Evolutionary conservation across 2,329 filamentous ascomycete species (phyloP).

Genomic region (Neospermospora avenae): DNA sequence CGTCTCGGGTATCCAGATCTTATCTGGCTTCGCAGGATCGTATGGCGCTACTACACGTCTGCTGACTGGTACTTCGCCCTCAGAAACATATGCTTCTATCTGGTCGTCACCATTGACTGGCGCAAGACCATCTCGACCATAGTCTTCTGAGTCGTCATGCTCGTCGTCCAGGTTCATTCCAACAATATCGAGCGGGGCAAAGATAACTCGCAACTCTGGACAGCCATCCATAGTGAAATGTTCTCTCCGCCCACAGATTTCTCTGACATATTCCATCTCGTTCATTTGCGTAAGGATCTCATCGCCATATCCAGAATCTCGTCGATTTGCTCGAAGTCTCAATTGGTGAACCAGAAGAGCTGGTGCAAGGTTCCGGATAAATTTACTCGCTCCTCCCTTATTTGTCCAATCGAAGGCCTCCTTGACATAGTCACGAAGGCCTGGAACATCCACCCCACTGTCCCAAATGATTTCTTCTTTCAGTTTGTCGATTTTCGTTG

Average conservation of each 20-base stretch:
- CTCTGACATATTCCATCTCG: constrained; percentile 56
- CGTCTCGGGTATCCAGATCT: constrained; percentile 65
- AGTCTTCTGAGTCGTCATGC: constrained; percentile 46
- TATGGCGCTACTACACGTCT: constrained; percentile 47
- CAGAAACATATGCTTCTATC: constrained; percentile 37
- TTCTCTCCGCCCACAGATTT: constrained; percentile 63
- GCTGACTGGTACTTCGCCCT: constrained; percentile 17
- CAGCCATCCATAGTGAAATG: constrained; percentile 74
- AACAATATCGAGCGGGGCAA: constrained; percentile 72
- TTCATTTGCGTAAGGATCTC: constrained; percentile 40
- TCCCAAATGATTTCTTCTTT: constrained; percentile 57
- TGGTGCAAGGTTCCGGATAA: constrained; percentile 76
- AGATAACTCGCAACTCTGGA: constrained; percentile 75
- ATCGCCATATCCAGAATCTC: constrained; percentile 36
- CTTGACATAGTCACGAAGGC: constrained; percentile 69
- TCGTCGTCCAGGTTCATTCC: constrained; percentile 73
- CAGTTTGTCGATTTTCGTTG: constrained; percentile 53
- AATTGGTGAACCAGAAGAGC: constrained; percentile 66
- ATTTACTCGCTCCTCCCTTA: constrained; percentile 75
- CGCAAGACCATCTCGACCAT: constrained; percentile 52
- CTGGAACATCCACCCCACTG: constrained; percentile 58
- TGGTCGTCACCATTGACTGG: constrained; percentile 64
- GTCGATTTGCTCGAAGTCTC: constrained; percentile 40
- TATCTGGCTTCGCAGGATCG: constrained; percentile 63
- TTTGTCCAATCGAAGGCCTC: constrained; percentile 87